Conservation (phyloP, 1,139 yeast genomes). For the Yamadazyma songkhlaensis region DNA sequence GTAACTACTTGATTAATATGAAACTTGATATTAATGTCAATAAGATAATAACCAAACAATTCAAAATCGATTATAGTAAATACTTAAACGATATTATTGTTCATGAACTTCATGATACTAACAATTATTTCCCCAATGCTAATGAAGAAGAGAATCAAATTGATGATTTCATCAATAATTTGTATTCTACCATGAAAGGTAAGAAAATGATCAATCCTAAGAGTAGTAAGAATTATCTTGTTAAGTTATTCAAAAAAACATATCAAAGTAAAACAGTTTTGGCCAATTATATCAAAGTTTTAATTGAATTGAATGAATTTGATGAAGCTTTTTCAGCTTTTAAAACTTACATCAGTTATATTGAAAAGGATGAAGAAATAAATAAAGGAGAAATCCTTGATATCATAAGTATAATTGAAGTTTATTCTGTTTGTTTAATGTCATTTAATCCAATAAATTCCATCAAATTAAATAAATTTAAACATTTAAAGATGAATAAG, state of each 20-base stretch:
- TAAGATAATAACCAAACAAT: slow-evolving; percentile 19
- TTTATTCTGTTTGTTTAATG: slow-evolving; percentile 32
- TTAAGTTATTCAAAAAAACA: slow-evolving; percentile 31
- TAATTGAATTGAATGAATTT: slow-evolving; percentile 35
- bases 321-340: slow-evolving; percentile 48
- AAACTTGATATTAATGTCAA: slow-evolving; percentile 14
- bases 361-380: slow-evolving; percentile 34
- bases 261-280: slow-evolving; percentile 39
- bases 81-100: slow-evolving; percentile 22
- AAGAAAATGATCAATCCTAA: slow-evolving; percentile 14
- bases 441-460: slow-evolving; percentile 39
- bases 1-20: slow-evolving; percentile 29
- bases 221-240: slow-evolving; percentile 30
- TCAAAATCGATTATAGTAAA: slow-evolving; percentile 30
- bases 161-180: slow-evolving; percentile 31
- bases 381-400: slow-evolving; percentile 32
- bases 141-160: slow-evolving; percentile 17
- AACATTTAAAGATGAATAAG: slow-evolving; percentile 21
- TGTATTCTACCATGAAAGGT: slow-evolving; percentile 25
- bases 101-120: slow-evolving; percentile 9
- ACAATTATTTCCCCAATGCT: slow-evolving; percentile 33
- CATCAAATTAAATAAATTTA: slow-evolving; percentile 21
- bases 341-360: slow-evolving; percentile 33
- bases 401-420: slow-evolving; percentile 34
- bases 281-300: slow-evolving; percentile 30